phyloP scores from a whole-genome alignment of 345 rosid genomes.

The Kandelia obovata region DNA sequence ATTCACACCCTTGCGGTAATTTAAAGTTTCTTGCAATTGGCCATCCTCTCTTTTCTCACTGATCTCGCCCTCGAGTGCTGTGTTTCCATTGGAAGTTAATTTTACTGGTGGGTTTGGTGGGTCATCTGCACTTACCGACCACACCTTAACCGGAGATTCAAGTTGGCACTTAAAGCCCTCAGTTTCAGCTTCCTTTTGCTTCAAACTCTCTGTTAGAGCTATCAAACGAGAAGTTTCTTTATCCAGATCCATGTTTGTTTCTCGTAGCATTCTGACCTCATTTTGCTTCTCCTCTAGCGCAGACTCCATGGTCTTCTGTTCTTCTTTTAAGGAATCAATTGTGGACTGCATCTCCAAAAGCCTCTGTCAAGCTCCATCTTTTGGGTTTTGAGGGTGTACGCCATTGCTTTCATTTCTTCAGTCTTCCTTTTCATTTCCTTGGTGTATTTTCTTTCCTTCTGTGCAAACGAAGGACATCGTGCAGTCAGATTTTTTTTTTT shows the following conservation, averaged over 20 bases:
- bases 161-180: constrained; percentile 41
- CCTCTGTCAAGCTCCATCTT: constrained; percentile 51
- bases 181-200: constrained; percentile 49
- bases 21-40: neutral
- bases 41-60: neutral
- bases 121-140: constrained; percentile 33
- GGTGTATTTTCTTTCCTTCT: constrained; percentile 48
- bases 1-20: constrained; percentile 2
- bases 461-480: constrained; percentile 10
- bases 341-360: constrained; percentile 51
- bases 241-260: constrained; percentile 14
- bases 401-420: constrained; percentile 44
- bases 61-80: constrained; percentile 7
- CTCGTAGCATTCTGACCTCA: constrained; percentile 38
- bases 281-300: constrained; percentile 44
- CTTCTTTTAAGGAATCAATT: constrained; percentile 52
- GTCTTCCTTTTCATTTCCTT: constrained; percentile 41
- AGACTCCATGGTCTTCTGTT: constrained; percentile 41
- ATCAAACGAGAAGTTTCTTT: constrained; percentile 21
- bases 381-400: constrained; percentile 36
- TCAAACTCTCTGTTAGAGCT: constrained; percentile 38
- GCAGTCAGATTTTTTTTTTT: neutral
- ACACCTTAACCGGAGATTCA: constrained; percentile 19
- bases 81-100: constrained; percentile 9
- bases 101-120: constrained; percentile 20